A percentile compares a stretch with the other conserved stretches of the same genome.
Conservation (phyloP, 2,329 filamentous ascomycete genomes). For the Aspergillus jensenii region DNA sequence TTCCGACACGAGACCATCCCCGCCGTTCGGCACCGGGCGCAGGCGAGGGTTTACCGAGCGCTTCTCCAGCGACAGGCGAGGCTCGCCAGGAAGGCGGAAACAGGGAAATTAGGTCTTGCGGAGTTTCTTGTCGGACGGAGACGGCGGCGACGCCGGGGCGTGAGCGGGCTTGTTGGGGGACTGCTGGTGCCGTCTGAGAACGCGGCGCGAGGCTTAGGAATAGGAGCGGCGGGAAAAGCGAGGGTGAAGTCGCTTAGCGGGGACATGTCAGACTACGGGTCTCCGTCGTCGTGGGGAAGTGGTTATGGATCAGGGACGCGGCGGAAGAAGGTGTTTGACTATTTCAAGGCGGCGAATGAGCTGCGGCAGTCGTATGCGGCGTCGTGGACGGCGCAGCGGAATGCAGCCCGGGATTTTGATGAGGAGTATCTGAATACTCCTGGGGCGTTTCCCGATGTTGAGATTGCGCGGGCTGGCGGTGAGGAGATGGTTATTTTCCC, state of each 20-base stretch:
- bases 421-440: slow-evolving; percentile 58
- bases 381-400: slow-evolving; percentile 51
- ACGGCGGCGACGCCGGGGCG: slow-evolving; percentile 21
- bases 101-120: slow-evolving; percentile 23
- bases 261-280: slow-evolving; percentile 26
- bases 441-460: slow-evolving; percentile 78
- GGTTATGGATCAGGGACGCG: slow-evolving; percentile 57
- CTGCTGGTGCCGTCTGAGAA: slow-evolving; percentile 11
- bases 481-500: slow-evolving; percentile 96
- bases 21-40: slow-evolving; percentile 66
- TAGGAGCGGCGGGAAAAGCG: slow-evolving; percentile 16
- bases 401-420: slow-evolving; percentile 37
- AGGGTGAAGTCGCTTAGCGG: background rate
- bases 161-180: slow-evolving; percentile 9
- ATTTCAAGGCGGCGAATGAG: slow-evolving; percentile 70
- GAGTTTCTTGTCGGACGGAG: slow-evolving; percentile 26
- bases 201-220: slow-evolving; percentile 5
- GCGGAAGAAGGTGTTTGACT: slow-evolving; percentile 74
- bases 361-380: slow-evolving; percentile 66
- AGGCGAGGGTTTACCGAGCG: slow-evolving; percentile 74
- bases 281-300: slow-evolving; percentile 21
- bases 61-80: slow-evolving; percentile 65
- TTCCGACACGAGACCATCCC: slow-evolving; percentile 77
- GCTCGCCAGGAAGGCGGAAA: slow-evolving; percentile 47
- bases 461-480: slow-evolving; percentile 74